These are phyloP conservation scores for Mucor saturninus DNA, from an alignment of 371 early-diverging fungal genomes.

Conservation along the genomic window DNA sequence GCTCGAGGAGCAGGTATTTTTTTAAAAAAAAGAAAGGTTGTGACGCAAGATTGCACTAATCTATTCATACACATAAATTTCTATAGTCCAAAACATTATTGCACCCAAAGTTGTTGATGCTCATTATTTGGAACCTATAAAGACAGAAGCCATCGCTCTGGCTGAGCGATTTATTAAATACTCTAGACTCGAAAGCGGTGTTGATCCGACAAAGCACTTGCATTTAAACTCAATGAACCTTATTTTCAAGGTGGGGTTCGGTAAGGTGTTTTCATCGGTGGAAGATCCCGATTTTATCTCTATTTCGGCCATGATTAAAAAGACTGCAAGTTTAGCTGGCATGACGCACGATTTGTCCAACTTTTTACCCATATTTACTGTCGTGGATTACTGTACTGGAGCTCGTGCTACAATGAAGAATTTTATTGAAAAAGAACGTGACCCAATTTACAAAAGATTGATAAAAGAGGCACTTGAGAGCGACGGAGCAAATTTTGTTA, in stretches of 20 bases:
- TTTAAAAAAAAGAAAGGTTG: too few species aligned
- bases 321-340: too few species aligned
- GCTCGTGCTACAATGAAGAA: neutral
- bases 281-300: too few species aligned
- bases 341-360: too few species aligned
- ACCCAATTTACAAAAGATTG: slow-evolving; percentile 6
- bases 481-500: slow-evolving; percentile 1
- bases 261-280: neutral
- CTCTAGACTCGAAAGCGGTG: neutral
- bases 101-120: too few species aligned
- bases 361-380: too few species aligned
- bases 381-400: neutral
- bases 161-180: slow-evolving; percentile 4
- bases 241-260: slow-evolving; percentile 5
- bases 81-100: too few species aligned
- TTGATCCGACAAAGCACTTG: slow-evolving; percentile 9
- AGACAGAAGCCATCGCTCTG: slow-evolving; percentile 4
- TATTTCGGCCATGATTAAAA: too few species aligned
- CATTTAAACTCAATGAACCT: slow-evolving; percentile 20
- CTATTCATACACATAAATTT: too few species aligned
- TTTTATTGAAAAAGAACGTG: neutral
- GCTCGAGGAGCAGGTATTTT: too few species aligned
- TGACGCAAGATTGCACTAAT: too few species aligned
- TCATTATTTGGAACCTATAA: neutral
- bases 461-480: slow-evolving; percentile 2